Evolutionary conservation across 345 rosid species (phyloP).

Genomic region (Camelina hispida): DNA sequence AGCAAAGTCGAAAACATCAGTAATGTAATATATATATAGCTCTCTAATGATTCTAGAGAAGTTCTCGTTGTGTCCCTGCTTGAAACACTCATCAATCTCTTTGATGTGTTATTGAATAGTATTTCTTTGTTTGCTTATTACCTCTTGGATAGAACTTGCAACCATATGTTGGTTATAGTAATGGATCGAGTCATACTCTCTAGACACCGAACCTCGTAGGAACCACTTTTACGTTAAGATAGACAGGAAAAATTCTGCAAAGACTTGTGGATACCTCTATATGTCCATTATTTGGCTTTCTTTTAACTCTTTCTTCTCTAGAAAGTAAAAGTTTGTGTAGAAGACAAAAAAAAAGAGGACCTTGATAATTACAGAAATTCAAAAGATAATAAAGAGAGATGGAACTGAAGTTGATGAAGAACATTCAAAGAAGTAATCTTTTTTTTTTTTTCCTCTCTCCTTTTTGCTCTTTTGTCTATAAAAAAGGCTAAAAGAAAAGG

Average conservation of each 20-base stretch:
- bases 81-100: background rate
- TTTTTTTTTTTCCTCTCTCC: background rate
- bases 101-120: background rate
- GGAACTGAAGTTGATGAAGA: constrained; percentile 40
- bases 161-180: background rate
- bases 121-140: background rate
- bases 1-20: background rate
- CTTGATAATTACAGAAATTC: constrained; percentile 27
- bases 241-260: background rate
- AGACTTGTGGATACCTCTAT: constrained; percentile 15
- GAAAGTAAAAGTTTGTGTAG: constrained; percentile 23
- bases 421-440: constrained; percentile 35
- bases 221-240: background rate
- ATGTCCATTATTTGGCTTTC: constrained; percentile 22
- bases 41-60: constrained; percentile 22
- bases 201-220: constrained; percentile 12
- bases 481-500: constrained; percentile 30
- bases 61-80: constrained; percentile 7
- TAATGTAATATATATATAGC: constrained; percentile 43
- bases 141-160: constrained; percentile 7
- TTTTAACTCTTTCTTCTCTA: background rate
- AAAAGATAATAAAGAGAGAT: constrained; percentile 36
- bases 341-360: constrained; percentile 9
- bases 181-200: background rate
- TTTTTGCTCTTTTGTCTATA: constrained; percentile 35